A percentile compares a stretch with the other conserved stretches of the same genome.
Conservation (phyloP, 202 grass and related monocot genomes). For the Zizania palustris region DNA sequence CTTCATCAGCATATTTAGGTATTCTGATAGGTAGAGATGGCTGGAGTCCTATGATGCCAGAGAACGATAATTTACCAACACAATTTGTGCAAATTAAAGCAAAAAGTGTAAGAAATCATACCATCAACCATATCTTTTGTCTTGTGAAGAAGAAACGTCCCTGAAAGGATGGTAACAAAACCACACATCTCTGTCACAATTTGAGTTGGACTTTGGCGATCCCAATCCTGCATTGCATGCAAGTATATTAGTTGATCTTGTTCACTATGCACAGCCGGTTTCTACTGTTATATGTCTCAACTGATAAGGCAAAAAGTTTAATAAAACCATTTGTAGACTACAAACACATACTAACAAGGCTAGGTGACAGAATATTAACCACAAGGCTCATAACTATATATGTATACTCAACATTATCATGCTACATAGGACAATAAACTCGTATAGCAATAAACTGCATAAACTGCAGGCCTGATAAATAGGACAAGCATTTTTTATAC, state of each 20-base stretch:
- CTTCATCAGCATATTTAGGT: constrained; percentile 65
- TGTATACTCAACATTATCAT: background rate
- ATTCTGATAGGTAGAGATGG: constrained; percentile 59
- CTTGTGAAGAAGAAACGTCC: constrained; percentile 99
- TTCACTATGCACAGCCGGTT: background rate
- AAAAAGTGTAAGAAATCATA: constrained; percentile 28
- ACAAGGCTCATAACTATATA: constrained; percentile 4
- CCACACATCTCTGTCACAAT: constrained; percentile 97
- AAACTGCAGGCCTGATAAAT: too few species aligned
- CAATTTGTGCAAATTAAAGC: background rate
- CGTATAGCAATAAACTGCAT: background rate
- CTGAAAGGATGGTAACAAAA: constrained; percentile 93
- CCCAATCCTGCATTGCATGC: constrained; percentile 83
- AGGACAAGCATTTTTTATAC: background rate
- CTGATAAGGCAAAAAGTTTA: background rate
- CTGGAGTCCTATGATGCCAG: constrained; percentile 50
- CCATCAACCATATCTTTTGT: constrained; percentile 98
- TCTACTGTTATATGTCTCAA: background rate
- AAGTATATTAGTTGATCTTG: constrained; percentile 24
- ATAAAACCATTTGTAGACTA: background rate
- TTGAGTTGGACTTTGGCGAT: constrained; percentile 96
- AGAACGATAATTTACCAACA: constrained; percentile 22
- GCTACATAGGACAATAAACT: background rate
- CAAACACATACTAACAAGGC: background rate
- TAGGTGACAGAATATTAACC: background rate